Percentiles rank a stretch among this genome's conserved stretches.
phyloP scores from a whole-genome alignment of 192 early-diverging fungal species.

The Thamnidium elegans region DNA sequence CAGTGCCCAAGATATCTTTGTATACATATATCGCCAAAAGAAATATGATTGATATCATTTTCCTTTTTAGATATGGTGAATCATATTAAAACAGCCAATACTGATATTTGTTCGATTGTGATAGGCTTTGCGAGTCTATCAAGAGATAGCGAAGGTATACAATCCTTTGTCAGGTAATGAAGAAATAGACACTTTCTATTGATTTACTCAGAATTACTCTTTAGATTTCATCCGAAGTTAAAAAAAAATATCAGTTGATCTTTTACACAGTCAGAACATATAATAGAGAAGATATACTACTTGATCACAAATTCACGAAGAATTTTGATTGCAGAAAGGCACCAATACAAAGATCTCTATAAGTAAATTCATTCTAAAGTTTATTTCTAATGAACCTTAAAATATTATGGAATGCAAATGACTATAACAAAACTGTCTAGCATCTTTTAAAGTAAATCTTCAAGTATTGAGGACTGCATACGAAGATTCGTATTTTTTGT shows the following conservation, averaged over 20 bases:
- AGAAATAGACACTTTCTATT: slow-evolving; percentile 14
- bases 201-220: slow-evolving; percentile 9
- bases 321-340: slow-evolving; percentile 18
- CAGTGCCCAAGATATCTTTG: slow-evolving; percentile 5
- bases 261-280: slow-evolving; percentile 10
- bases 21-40: slow-evolving; percentile 6
- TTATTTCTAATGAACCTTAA: slow-evolving; percentile 14
- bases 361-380: slow-evolving; percentile 11
- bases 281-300: slow-evolving; percentile 15
- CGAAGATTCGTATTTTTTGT: slow-evolving; percentile 17
- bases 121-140: slow-evolving; percentile 14
- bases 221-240: slow-evolving; percentile 13
- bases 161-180: slow-evolving; percentile 14
- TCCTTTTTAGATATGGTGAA: slow-evolving; percentile 14
- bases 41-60: slow-evolving; percentile 15
- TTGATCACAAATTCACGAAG: slow-evolving; percentile 9
- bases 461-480: slow-evolving; percentile 10
- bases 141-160: slow-evolving; percentile 4
- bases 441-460: slow-evolving; percentile 14
- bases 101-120: slow-evolving; percentile 8
- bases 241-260: slow-evolving; percentile 12
- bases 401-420: slow-evolving; percentile 17
- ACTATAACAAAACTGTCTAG: slow-evolving; percentile 17
- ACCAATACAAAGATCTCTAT: slow-evolving; percentile 13
- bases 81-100: slow-evolving; percentile 13